Evolutionary conservation across 1,284 basidiomycete genomes (phyloP).

Genomic region (Ceratobasidium theobromae): DNA sequence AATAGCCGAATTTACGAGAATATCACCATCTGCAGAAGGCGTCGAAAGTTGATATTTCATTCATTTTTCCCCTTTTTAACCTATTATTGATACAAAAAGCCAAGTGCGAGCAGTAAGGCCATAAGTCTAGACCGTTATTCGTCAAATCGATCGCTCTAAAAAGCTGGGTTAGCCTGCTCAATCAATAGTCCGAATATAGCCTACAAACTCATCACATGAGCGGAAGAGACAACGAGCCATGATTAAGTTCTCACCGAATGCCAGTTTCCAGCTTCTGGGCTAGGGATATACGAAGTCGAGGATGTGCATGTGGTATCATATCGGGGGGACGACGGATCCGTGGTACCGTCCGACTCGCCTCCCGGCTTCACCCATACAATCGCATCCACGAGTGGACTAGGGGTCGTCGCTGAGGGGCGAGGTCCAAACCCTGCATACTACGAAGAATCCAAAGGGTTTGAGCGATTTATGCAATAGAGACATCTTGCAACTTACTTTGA

Average conservation of each 20-base stretch:
- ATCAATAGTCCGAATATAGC: slow-evolving; percentile 26
- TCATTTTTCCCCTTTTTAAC: too few species aligned
- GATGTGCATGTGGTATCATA: slow-evolving; percentile 34
- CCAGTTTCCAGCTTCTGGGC: slow-evolving; percentile 33
- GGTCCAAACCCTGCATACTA: slow-evolving; percentile 36
- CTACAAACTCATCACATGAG: too few species aligned
- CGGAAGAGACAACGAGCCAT: not conserved
- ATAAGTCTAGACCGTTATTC: too few species aligned
- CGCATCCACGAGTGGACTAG: slow-evolving; percentile 34
- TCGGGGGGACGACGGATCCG: slow-evolving; percentile 34
- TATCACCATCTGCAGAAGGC: too few species aligned
- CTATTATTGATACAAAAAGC: too few species aligned
- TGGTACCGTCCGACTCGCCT: slow-evolving; percentile 36
- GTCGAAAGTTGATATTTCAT: too few species aligned
- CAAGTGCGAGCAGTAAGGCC: too few species aligned
- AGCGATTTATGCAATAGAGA: not conserved
- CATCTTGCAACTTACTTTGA: slow-evolving; percentile 26
- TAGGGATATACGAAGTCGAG: slow-evolving; percentile 23
- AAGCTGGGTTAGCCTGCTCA: slow-evolving; percentile 21
- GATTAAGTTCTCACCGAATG: not conserved
- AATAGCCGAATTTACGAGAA: too few species aligned
- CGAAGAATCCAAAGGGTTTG: too few species aligned
- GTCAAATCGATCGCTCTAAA: too few species aligned
- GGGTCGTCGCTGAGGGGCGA: slow-evolving; percentile 33
- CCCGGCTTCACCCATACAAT: slow-evolving; percentile 38